Conservation (phyloP, 768 basidiomycete species). For the Mycena kentingensis region DNA sequence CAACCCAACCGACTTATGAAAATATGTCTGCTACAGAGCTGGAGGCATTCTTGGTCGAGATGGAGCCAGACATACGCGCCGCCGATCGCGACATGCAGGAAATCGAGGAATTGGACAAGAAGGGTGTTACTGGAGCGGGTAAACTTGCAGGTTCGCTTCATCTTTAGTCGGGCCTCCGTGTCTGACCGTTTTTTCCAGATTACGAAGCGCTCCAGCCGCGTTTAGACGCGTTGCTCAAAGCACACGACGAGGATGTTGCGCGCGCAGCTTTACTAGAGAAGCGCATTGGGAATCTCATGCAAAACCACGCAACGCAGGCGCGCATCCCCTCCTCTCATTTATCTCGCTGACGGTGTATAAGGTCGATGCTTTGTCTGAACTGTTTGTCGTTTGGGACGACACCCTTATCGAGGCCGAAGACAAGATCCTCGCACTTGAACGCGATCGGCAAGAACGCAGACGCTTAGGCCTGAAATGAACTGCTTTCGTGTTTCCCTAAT, state of each 20-base stretch:
- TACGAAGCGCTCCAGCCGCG: constrained; percentile 69
- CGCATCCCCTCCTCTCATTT: constrained; percentile 25
- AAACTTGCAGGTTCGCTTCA: constrained; percentile 56
- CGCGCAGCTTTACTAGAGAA: constrained; percentile 64
- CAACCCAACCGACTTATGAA: constrained; percentile 51
- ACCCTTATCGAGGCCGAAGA: constrained; percentile 68
- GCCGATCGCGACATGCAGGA: constrained; percentile 83
- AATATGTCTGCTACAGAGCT: constrained; percentile 69
- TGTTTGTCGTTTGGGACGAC: constrained; percentile 87
- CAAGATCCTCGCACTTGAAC: constrained; percentile 57
- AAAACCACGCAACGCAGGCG: constrained; percentile 72
- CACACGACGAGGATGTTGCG: constrained; percentile 59
- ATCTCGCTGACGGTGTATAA: constrained; percentile 28
- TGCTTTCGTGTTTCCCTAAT: background rate
- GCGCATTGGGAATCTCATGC: constrained; percentile 64
- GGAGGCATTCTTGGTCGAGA: constrained; percentile 70
- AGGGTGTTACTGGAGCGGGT: constrained; percentile 72
- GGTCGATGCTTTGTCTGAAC: constrained; percentile 81
- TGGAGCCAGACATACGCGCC: constrained; percentile 82
- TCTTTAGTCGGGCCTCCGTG: background rate
- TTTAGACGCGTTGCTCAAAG: constrained; percentile 57
- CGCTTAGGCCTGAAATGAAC: constrained; percentile 60
- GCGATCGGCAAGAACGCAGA: constrained; percentile 57
- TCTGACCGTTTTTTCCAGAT: constrained; percentile 47
- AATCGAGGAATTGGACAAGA: constrained; percentile 68